Conservation (phyloP, 495 filamentous ascomycete genomes). For the Aspergillus sparsus region DNA sequence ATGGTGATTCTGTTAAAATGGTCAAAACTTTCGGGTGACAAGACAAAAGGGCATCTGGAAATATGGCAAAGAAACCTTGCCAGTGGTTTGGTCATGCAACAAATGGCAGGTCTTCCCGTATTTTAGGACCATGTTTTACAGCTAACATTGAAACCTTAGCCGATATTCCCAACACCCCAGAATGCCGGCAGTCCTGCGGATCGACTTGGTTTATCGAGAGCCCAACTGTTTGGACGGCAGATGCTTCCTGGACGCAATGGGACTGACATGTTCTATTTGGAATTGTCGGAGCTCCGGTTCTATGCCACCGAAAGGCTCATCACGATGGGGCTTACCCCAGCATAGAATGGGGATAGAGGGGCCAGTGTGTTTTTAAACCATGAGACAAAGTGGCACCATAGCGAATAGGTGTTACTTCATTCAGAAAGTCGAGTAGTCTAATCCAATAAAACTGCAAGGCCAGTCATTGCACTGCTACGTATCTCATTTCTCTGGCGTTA, state of each 20-base stretch:
- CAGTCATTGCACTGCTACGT: too few relatives aligned
- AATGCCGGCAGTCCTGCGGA: background rate
- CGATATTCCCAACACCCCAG: background rate
- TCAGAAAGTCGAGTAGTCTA: too few relatives aligned
- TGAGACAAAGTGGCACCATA: too few relatives aligned
- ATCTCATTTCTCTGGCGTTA: too few relatives aligned
- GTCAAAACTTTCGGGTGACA: background rate
- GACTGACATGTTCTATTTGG: background rate
- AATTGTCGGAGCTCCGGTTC: background rate
- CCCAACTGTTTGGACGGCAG: background rate
- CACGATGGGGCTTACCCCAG: conserved; percentile 1
- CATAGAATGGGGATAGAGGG: background rate
- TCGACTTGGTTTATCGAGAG: background rate
- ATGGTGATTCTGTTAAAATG: background rate
- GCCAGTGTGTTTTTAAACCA: too few relatives aligned
- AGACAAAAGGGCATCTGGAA: background rate
- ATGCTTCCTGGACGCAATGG: background rate
- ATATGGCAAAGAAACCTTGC: background rate
- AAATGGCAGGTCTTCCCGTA: background rate
- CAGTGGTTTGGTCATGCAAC: background rate
- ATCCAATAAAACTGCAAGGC: too few relatives aligned
- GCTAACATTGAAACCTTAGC: conserved; percentile 4
- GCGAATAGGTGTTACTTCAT: too few relatives aligned
- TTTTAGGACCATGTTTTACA: background rate
- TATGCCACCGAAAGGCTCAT: conserved; percentile 1